Base-by-base conservation (phyloP, 495 filamentous ascomycete genomes). In the Penicillium angulare region DNA sequence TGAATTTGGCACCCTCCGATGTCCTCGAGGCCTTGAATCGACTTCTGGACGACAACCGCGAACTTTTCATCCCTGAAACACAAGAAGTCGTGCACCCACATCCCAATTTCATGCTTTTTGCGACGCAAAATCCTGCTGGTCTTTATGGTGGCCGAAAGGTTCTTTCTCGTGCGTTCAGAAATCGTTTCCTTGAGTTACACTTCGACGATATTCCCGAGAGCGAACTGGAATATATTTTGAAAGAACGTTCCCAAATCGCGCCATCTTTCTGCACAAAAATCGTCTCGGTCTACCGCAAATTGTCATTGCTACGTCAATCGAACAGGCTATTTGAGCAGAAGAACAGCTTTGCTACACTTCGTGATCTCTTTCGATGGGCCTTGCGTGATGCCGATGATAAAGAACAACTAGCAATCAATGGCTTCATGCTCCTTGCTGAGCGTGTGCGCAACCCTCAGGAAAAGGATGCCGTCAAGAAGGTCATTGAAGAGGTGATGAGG, bases 291-390 rank as follows among this genome's bases (percentile, higher is more conserved):
- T 99, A 99, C 69, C 86, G 89, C 56, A 89, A 92, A 63, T 79
- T 99, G 16, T 93, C 93, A 6, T 72, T 87, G 7, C 72, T 97
- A 9, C 89, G 95, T 10, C 95, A 99, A 66, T 86, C 89, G 16
- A 89, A 83, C 59, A 76, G 95, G 20, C 70, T 97, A 0, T 99
- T 97, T 63, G 95, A 99, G 71, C 92, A 97, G 60, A 96, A 95
- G 65, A 91, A 93, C 61, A 92, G 91, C 59, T 99, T 99, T 67
- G 95, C 95, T 7, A 99, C 95, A 7, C 75, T 99, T 20, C 80
- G 95, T 78, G 95, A 99, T 69, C 81, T 99, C 3, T 99, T 99
- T 58, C 79, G 95, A 49, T 99, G 95, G 95, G 92, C 95, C n/a
- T 73, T 91, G 33, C 80, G 95, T 58, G 81, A 83, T 34, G 89